These are phyloP conservation scores for Neurospora sp. DNA, from an alignment of 495 filamentous ascomycete species.

Conservation along the genomic window DNA sequence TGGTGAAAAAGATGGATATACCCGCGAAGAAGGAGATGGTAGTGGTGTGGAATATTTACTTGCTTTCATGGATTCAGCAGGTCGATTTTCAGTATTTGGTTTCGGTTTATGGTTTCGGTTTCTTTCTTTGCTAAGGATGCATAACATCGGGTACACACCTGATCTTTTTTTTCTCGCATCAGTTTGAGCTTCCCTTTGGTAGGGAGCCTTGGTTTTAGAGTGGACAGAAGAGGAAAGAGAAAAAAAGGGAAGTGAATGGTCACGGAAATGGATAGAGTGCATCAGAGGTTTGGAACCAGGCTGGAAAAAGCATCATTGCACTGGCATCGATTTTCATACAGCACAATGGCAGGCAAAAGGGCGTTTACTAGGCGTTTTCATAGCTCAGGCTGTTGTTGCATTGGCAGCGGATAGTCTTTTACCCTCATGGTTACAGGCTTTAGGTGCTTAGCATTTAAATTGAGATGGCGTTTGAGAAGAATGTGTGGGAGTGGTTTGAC, in stretches of 20 bases:
- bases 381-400: background rate
- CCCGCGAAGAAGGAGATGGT: background rate
- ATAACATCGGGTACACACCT: background rate
- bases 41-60: background rate
- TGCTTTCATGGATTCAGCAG: background rate
- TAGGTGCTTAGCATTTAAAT: background rate
- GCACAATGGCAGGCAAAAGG: background rate
- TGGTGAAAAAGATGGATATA: background rate
- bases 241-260: background rate
- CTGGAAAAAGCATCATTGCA: background rate
- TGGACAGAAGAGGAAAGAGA: background rate
- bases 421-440: background rate
- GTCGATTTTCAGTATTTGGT: background rate
- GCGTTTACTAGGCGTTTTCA: background rate
- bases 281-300: background rate
- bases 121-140: background rate
- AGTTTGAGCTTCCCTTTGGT: background rate
- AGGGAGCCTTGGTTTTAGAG: background rate
- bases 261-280: background rate
- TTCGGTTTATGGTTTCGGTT: background rate
- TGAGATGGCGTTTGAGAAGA: background rate
- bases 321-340: background rate
- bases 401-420: background rate
- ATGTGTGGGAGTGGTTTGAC: background rate
- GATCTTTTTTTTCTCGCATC: background rate